Percentiles rank a stretch among this genome's conserved stretches.
Conservation (phyloP, 176 grass and related monocot genomes). For the Carex pumila region DNA sequence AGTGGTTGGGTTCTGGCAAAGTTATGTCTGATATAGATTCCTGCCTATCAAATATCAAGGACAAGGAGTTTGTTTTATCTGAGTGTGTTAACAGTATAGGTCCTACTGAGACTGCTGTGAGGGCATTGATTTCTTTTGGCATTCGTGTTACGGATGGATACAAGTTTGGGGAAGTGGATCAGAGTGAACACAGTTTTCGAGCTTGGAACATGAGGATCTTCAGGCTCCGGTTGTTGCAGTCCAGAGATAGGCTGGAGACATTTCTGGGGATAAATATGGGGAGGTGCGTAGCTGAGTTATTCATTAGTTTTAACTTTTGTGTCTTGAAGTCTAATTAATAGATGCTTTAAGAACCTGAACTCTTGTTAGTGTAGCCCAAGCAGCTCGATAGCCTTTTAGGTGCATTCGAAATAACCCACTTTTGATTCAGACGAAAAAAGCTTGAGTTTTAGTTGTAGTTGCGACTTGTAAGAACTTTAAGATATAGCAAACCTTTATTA, state of each 20-base stretch:
- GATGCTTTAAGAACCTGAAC: neutral
- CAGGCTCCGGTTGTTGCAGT: conserved; percentile 64
- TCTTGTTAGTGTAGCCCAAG: neutral
- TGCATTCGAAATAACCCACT: neutral
- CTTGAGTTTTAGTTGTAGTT: neutral
- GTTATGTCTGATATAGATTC: conserved; percentile 57
- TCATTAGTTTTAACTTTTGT: conserved; percentile 21
- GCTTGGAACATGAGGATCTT: conserved; percentile 56
- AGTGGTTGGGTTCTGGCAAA: conserved; percentile 51
- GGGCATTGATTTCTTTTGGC: conserved; percentile 83
- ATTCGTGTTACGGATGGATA: conserved; percentile 57
- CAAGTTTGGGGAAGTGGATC: conserved; percentile 51
- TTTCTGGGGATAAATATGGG: conserved; percentile 98
- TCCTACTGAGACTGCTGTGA: conserved; percentile 53
- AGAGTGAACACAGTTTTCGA: conserved; percentile 27
- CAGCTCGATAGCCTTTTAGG: neutral
- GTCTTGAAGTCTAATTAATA: neutral
- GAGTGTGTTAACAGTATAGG: conserved; percentile 81
- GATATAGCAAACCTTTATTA: neutral
- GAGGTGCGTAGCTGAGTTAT: conserved; percentile 35
- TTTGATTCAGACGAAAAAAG: neutral
- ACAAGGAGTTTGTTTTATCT: conserved; percentile 74
- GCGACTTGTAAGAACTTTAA: neutral
- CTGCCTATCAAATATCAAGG: conserved; percentile 71
- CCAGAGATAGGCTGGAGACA: conserved; percentile 78